phyloP scores from a whole-genome alignment of 352 stramenopile genomes.

The Globisporangium canariense region DNA sequence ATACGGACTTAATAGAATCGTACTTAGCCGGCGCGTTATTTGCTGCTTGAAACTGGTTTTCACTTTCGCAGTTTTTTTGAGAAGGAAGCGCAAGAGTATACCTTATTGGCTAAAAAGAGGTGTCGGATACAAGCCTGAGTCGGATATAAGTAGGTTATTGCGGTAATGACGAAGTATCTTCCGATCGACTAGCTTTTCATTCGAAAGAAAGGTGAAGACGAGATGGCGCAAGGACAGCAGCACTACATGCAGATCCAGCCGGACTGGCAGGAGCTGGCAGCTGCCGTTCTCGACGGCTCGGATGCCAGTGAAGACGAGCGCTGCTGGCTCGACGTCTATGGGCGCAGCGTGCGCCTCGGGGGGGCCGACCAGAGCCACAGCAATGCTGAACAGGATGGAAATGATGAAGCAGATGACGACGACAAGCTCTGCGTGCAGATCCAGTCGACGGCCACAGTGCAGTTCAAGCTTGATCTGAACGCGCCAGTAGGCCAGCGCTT shows the following conservation, averaged over 20 bases:
- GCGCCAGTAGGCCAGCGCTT: neutral
- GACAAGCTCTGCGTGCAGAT: conserved; percentile 11
- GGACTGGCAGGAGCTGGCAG: conserved; percentile 40
- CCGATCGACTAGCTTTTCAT: neutral
- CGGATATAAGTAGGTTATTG: no score
- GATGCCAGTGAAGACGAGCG: conserved; percentile 12
- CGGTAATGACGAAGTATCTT: no score
- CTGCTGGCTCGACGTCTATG: conserved; percentile 56
- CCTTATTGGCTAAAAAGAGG: no score
- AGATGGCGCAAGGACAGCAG: neutral
- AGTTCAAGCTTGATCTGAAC: conserved; percentile 41
- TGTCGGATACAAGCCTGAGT: no score
- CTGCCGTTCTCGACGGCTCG: neutral
- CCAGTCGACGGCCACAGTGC: conserved; percentile 23
- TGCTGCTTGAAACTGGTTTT: no score
- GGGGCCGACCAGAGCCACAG: neutral
- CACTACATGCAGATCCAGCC: conserved; percentile 66
- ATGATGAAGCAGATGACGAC: neutral
- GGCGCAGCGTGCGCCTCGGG: conserved; percentile 26
- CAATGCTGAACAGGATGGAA: neutral
- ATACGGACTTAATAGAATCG: neutral
- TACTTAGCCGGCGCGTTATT: neutral
- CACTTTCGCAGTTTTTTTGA: no score
- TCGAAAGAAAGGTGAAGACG: neutral
- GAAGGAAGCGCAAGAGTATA: no score